A percentile compares a stretch with the other conserved stretches of the same genome.
phyloP scores from a whole-genome alignment of 2,329 filamentous ascomycete species.

The Botrytis aclada region DNA sequence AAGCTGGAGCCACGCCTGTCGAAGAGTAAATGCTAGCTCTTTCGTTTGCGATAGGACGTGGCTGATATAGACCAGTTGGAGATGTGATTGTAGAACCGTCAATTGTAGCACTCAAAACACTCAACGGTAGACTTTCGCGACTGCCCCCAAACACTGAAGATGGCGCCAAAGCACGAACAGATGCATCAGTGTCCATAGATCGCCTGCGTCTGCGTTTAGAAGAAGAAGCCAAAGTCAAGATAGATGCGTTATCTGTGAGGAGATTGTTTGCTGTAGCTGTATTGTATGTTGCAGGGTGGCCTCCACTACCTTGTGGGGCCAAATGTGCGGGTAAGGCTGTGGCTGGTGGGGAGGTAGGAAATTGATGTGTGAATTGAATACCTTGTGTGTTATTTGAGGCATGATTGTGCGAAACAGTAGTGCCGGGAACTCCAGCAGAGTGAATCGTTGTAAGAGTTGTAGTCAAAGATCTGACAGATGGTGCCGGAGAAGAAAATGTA shows the following conservation, averaged over 20 bases:
- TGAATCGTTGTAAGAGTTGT: slow-evolving; percentile 86
- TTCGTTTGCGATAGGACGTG: slow-evolving; percentile 50
- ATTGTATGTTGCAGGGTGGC: slow-evolving; percentile 68
- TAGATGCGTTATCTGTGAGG: slow-evolving; percentile 80
- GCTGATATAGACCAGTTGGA: slow-evolving; percentile 47
- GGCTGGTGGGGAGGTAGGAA: slow-evolving; percentile 60
- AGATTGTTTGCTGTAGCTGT: slow-evolving; percentile 80
- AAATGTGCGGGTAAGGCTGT: slow-evolving; percentile 72
- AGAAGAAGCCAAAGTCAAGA: slow-evolving; percentile 78
- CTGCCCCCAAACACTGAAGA: slow-evolving; percentile 80
- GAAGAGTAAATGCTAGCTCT: slow-evolving; percentile 80
- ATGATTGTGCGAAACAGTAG: slow-evolving; percentile 43
- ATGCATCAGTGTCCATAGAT: slow-evolving; percentile 82
- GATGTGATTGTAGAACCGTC: slow-evolving; percentile 52
- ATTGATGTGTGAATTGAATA: slow-evolving; percentile 64
- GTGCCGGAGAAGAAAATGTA: slow-evolving; percentile 80
- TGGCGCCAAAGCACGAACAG: slow-evolving; percentile 78
- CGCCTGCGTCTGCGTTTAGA: slow-evolving; percentile 73
- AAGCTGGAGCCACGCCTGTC: slow-evolving; percentile 62
- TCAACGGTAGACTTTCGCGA: slow-evolving; percentile 74
- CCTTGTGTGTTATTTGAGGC: slow-evolving; percentile 32
- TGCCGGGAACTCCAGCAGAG: slow-evolving; percentile 58
- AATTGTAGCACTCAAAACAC: slow-evolving; percentile 70
- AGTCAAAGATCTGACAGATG: slow-evolving; percentile 75
- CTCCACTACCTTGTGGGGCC: slow-evolving; percentile 46